Percentiles rank a stretch among this genome's conserved stretches.
phyloP scores from a whole-genome alignment of 1,284 basidiomycete species.

The Inonotus obliquus region DNA sequence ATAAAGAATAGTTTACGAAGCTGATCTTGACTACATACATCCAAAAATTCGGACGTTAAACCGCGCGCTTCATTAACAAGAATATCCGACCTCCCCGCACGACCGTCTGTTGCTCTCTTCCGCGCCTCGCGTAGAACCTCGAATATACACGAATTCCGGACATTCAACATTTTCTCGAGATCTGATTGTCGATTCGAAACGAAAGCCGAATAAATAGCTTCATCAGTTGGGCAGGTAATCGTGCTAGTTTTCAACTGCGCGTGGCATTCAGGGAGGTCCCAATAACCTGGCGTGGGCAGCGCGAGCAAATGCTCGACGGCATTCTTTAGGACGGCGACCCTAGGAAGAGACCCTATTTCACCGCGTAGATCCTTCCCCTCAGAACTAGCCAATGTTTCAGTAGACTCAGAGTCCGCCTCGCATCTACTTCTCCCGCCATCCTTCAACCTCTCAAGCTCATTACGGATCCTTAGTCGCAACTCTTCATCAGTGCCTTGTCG shows the following conservation, averaged over 20 bases:
- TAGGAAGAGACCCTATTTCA: conserved; percentile 39
- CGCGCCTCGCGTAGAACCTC: conserved; percentile 26
- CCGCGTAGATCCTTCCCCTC: conserved; percentile 4
- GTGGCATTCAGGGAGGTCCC: conserved; percentile 40
- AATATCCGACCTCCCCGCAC: conserved; percentile 28
- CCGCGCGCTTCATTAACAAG: conserved; percentile 40
- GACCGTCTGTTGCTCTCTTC: conserved; percentile 22
- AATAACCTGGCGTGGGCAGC: conserved; percentile 43
- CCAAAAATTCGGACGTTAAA: conserved; percentile 39
- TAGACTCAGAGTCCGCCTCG: not conserved
- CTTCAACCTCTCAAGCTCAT: conserved; percentile 32
- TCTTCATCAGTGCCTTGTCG: conserved; percentile 31
- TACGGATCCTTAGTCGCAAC: conserved; percentile 33
- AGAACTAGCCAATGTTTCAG: not conserved
- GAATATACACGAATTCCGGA: conserved; percentile 33
- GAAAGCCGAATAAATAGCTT: conserved; percentile 34
- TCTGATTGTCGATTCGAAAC: conserved; percentile 21
- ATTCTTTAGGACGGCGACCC: conserved; percentile 39
- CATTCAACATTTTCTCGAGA: conserved; percentile 26
- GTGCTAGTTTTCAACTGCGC: conserved; percentile 24
- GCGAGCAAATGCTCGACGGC: conserved; percentile 42
- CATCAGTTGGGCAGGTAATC: conserved; percentile 32
- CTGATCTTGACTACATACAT: conserved; percentile 38
- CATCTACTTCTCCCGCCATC: conserved; percentile 21
- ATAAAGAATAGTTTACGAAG: conserved; percentile 46